Base-by-base conservation (phyloP, 2,329 filamentous ascomycete genomes). In the Leptoxyphium fumago region DNA sequence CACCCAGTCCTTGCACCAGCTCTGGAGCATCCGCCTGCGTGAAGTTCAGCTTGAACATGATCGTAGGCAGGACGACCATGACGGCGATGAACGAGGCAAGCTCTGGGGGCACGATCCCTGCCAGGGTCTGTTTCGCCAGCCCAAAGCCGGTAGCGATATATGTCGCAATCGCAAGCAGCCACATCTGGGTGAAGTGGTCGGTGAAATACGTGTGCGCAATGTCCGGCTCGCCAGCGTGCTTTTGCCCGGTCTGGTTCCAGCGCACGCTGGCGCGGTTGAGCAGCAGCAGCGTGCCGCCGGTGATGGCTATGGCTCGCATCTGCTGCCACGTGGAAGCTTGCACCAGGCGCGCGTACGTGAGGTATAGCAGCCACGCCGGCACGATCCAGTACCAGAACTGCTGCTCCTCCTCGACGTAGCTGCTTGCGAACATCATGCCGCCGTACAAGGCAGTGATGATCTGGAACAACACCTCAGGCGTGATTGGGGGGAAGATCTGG, bases 201-300 rank as follows among this genome's bases (percentile, higher is more conserved):
- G 73, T 66, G 43, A 94, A 68, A 56, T 85, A 82, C 5, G 63
- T 68, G 46, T 82, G 84, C 49, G 84, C 83, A 39, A 96, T 84
- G 56, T 96, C 91, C 21, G 86, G 78, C 34, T 81, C 82, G n/a
- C 88, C 88, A 1, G 91, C 82, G 54, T 86, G 88, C 61, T 98
- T 98, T 59, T 96, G 89, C 4, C 91, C 91, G 0, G 91, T 96
- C 61, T 96, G 91, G 57, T 96, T 96, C 89, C 89, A 98, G 45
- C 82, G 75, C 38, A 85, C 71, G 32, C 78, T 67, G 2, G 94
- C 54, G 30, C 88, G 75, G 43, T 84, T 73, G 7, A 76, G 64
- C 1, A 71, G 55, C 7, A 89, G 68, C 0, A 83, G 38, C 47
- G 52, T 36, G 4, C 54, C 43, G 7, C 50, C 50, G 8, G 57